Percentiles rank a stretch among this genome's conserved stretches.
phyloP scores from a whole-genome alignment of 2,329 filamentous ascomycete species.

The Epichloe sp. region DNA sequence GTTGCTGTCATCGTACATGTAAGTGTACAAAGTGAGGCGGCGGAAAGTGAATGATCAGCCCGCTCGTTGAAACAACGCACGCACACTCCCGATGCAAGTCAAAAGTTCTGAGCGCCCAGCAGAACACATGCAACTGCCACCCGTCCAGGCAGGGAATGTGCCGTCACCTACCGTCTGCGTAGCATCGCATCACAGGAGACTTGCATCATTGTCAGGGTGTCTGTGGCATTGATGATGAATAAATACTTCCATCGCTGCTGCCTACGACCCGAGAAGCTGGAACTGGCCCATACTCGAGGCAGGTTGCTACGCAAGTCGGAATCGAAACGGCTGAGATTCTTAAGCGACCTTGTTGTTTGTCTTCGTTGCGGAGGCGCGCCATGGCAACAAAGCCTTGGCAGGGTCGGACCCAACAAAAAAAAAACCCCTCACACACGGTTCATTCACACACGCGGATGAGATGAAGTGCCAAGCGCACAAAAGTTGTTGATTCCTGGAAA shows the following conservation, averaged over 20 bases:
- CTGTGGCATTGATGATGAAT: background rate
- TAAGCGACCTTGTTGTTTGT: too few species aligned
- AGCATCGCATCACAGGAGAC: background rate
- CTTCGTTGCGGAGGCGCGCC: too few species aligned
- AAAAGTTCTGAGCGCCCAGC: background rate
- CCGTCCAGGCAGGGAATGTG: background rate
- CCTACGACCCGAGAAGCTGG: constrained; percentile 2
- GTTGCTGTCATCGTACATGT: background rate
- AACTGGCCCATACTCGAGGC: background rate
- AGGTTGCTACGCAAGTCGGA: background rate
- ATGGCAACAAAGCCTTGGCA: too few species aligned
- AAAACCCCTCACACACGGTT: too few species aligned
- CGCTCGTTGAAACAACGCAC: background rate
- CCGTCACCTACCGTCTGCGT: background rate
- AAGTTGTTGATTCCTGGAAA: background rate
- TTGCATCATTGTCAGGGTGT: background rate
- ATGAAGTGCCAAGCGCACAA: background rate
- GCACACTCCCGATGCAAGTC: background rate
- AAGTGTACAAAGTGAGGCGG: background rate
- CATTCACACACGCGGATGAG: background rate
- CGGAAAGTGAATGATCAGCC: too few species aligned
- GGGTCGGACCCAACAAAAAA: too few species aligned
- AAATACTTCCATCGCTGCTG: background rate
- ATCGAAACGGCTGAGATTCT: background rate
- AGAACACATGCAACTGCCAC: background rate